Conservation (phyloP, 2,329 filamentous ascomycete species). For the Penicillium sp. region DNA sequence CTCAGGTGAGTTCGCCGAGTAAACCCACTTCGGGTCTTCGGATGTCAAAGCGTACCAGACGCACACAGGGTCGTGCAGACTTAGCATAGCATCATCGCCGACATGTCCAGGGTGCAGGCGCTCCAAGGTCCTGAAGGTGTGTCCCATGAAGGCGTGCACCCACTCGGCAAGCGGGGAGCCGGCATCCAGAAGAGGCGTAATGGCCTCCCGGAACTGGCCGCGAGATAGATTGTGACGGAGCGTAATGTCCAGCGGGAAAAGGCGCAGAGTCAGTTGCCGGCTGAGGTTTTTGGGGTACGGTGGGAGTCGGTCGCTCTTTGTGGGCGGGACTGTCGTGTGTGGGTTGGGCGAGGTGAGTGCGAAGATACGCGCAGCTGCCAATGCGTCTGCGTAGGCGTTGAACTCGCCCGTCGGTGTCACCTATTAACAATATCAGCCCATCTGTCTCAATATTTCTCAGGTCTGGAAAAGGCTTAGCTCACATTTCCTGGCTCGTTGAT, state of each 20-base stretch:
- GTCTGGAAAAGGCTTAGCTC: not conserved
- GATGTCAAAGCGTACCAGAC: conserved; percentile 72
- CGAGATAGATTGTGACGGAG: conserved; percentile 64
- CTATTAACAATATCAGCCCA: conserved; percentile 31
- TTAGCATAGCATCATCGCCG: conserved; percentile 54
- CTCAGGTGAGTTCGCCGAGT: conserved; percentile 57
- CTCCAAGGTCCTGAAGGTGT: conserved; percentile 67
- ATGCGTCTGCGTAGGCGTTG: conserved; percentile 87
- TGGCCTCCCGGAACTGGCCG: conserved; percentile 56
- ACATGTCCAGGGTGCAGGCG: conserved; percentile 55
- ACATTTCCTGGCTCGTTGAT: conserved; percentile 78
- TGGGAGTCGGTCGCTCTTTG: conserved; percentile 47
- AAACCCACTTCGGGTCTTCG: conserved; percentile 35
- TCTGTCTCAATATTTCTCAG: not conserved
- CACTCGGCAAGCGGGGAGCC: conserved; percentile 73
- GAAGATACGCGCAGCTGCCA: conserved; percentile 72
- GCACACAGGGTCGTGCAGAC: conserved; percentile 73
- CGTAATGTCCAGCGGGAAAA: conserved; percentile 77
- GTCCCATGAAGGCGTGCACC: conserved; percentile 68
- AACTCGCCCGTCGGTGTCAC: conserved; percentile 79
- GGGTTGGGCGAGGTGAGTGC: conserved; percentile 73
- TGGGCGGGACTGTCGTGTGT: conserved; percentile 73
- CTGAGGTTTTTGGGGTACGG: conserved; percentile 64
- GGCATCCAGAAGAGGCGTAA: conserved; percentile 54
- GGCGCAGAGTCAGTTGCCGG: conserved; percentile 61